phyloP scores from a whole-genome alignment of 73 alveolate species.

The Paramecium primaurelia region DNA sequence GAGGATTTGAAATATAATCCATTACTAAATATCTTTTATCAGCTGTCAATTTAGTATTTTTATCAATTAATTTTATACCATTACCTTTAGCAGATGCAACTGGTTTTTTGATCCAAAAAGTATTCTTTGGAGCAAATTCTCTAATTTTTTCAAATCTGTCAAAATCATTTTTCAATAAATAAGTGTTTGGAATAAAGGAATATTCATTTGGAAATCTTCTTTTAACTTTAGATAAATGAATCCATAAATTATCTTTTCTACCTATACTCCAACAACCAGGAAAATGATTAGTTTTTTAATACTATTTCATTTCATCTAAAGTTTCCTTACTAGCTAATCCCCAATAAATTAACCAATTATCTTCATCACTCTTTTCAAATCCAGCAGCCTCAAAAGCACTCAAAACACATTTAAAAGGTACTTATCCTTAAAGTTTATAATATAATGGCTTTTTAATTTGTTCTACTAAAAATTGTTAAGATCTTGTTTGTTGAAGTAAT shows the following conservation, averaged over 20 bases:
- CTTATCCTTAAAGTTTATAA: conserved; percentile 36
- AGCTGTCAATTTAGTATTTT: conserved; percentile 69
- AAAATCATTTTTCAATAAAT: conserved; percentile 83
- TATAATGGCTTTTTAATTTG: neutral
- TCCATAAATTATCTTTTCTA: conserved; percentile 90
- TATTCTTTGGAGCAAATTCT: conserved; percentile 73
- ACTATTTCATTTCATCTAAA: conserved; percentile 65
- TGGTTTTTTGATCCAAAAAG: conserved; percentile 89
- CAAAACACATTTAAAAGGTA: conserved; percentile 69
- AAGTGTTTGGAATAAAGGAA: conserved; percentile 83
- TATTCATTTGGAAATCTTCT: conserved; percentile 72
- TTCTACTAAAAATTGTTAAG: neutral
- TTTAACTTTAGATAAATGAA: conserved; percentile 69
- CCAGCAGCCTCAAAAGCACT: conserved; percentile 77
- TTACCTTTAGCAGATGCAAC: conserved; percentile 91
- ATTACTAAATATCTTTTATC: conserved; percentile 78
- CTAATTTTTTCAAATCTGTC: conserved; percentile 73
- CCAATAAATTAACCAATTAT: conserved; percentile 78
- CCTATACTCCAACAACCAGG: conserved; percentile 89
- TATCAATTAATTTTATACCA: conserved; percentile 88
- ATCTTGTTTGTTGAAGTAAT: neutral
- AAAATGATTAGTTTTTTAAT: conserved; percentile 87
- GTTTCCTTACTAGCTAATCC: conserved; percentile 69
- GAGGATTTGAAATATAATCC: conserved; percentile 90
- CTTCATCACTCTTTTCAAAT: conserved; percentile 52